phyloP scores from a whole-genome alignment of 257 asterid species.

The Orobanche coerulescens region DNA sequence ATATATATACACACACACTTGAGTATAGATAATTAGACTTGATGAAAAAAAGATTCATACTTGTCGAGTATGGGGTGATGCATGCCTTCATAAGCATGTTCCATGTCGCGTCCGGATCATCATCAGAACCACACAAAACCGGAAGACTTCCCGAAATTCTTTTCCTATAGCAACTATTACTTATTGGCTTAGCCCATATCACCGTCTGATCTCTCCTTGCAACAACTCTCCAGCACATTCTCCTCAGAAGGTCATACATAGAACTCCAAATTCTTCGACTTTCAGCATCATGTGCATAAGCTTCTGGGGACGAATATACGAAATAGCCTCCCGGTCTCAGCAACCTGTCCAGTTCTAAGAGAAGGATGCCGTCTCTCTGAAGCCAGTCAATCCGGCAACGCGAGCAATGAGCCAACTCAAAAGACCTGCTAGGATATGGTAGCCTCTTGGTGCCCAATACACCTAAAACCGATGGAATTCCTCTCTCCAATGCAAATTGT shows the following conservation, averaged over 20 bases:
- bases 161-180: slow-evolving; percentile 67
- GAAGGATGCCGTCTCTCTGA: slow-evolving; percentile 85
- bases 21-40: slow-evolving; percentile 2
- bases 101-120: slow-evolving; percentile 83
- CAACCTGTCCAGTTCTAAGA: slow-evolving; percentile 82
- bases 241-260: slow-evolving; percentile 61
- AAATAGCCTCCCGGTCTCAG: slow-evolving; percentile 94
- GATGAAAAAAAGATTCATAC: slow-evolving; percentile 44
- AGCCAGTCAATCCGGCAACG: slow-evolving; percentile 98
- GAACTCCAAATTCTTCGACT: slow-evolving; percentile 74
- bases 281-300: slow-evolving; percentile 75
- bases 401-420: slow-evolving; percentile 88
- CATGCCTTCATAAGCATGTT: slow-evolving; percentile 82
- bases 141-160: slow-evolving; percentile 64
- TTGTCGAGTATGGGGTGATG: slow-evolving; percentile 69
- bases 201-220: slow-evolving; percentile 77
- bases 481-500: slow-evolving; percentile 94
- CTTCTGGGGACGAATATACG: slow-evolving; percentile 91
- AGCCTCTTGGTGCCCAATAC: slow-evolving; percentile 85
- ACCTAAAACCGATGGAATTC: slow-evolving; percentile 78
- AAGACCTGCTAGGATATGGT: slow-evolving; percentile 90
- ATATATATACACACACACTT: too few species aligned
- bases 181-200: slow-evolving; percentile 83
- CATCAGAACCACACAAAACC: slow-evolving; percentile 55
- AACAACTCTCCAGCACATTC: slow-evolving; percentile 94